phyloP scores from a whole-genome alignment of 805 yeast species.

The Komagataella populi region DNA sequence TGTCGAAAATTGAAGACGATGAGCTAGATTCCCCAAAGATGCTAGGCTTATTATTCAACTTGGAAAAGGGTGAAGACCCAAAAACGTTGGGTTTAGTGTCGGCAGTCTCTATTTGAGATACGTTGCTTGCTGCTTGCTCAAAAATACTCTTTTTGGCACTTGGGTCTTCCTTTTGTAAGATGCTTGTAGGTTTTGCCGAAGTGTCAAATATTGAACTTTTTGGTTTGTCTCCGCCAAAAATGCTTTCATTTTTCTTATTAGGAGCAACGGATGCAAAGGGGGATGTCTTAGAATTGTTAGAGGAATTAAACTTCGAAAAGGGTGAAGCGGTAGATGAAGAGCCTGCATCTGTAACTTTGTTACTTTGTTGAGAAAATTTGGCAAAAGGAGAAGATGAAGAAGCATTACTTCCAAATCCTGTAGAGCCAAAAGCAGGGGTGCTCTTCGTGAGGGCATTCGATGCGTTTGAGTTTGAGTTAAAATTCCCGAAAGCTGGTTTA shows the following conservation, averaged over 20 bases:
- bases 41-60: neutral
- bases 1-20: neutral
- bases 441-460: neutral
- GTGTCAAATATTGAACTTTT: neutral
- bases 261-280: constrained; percentile 5
- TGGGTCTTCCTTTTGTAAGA: neutral
- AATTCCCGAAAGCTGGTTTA: constrained; percentile 8
- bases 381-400: neutral
- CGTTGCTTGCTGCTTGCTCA: neutral
- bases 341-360: constrained; percentile 8
- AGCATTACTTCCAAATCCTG: constrained; percentile 8
- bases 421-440: constrained; percentile 13
- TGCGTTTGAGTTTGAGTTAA: neutral
- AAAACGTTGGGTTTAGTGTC: neutral
- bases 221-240: neutral
- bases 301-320: neutral
- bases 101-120: neutral
- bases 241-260: neutral
- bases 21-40: neutral
- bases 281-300: constrained; percentile 5
- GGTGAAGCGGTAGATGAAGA: constrained; percentile 1
- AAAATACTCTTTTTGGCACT: neutral
- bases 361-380: constrained; percentile 4
- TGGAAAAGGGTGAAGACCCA: too few relatives aligned
- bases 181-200: neutral